These are phyloP conservation scores for Ophiognomonia clavigignenti-juglandacearum DNA, from an alignment of 2,329 filamentous ascomycete species.

Conservation along the genomic window DNA sequence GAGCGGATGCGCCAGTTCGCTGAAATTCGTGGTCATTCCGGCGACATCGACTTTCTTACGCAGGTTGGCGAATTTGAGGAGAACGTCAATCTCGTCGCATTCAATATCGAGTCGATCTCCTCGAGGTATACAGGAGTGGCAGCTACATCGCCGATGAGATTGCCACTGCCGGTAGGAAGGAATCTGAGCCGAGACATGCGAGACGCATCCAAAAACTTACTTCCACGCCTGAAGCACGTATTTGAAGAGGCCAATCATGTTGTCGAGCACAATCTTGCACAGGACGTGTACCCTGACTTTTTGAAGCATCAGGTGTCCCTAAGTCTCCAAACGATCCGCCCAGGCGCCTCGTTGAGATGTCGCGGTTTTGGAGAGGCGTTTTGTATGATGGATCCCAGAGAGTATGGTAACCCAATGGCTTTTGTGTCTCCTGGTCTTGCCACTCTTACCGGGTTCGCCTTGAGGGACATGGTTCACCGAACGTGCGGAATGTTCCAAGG, in stretches of 20 bases:
- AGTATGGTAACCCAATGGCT: conserved; percentile 1
- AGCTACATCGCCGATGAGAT: conserved; percentile 3
- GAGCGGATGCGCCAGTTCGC: conserved; percentile 9
- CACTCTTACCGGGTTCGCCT: conserved; percentile 1
- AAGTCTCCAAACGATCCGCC: conserved; percentile 7
- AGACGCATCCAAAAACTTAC: background rate
- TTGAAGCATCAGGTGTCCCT: conserved; percentile 9
- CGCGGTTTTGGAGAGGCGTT: conserved; percentile 8
- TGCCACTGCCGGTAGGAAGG: conserved; percentile 2
- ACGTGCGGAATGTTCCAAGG: conserved; percentile 12
- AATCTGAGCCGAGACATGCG: conserved; percentile 5
- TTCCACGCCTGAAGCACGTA: conserved; percentile 1
- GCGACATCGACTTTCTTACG: conserved; percentile 10
- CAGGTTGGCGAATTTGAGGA: conserved; percentile 5
- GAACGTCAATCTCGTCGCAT: background rate
- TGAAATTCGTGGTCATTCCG: background rate
- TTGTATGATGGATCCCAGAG: background rate
- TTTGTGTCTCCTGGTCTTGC: conserved; percentile 7
- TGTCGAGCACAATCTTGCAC: conserved; percentile 4
- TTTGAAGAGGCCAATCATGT: conserved; percentile 4
- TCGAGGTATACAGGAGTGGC: conserved; percentile 6
- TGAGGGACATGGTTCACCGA: background rate
- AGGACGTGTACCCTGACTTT: conserved; percentile 11
- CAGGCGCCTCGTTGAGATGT: conserved; percentile 3
- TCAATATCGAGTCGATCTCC: conserved; percentile 1